These are phyloP conservation scores for Berkeleyomyces basicola DNA, from an alignment of 2,329 filamentous ascomycete species.

Conservation along the genomic window DNA sequence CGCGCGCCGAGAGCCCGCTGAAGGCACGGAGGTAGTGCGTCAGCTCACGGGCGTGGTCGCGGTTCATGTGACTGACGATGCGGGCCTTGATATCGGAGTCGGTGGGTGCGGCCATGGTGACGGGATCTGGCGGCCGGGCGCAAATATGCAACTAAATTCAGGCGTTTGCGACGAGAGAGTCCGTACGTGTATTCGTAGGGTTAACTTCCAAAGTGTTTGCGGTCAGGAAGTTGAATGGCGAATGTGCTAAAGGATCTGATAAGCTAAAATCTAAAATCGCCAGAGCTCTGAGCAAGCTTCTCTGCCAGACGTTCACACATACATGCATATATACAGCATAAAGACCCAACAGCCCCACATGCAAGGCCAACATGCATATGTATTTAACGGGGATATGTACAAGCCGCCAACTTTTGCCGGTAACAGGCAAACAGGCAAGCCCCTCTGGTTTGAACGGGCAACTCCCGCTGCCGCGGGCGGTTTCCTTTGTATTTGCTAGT, in stretches of 20 bases:
- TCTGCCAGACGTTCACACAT: too few relatives aligned
- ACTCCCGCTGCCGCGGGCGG: neutral
- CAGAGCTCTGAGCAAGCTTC: neutral
- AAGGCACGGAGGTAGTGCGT: slow-evolving; percentile 36
- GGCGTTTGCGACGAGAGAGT: too few relatives aligned
- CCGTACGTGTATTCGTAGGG: neutral
- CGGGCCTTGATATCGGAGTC: slow-evolving; percentile 21
- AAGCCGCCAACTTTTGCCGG: neutral
- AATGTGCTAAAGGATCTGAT: neutral
- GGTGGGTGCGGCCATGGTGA: slow-evolving; percentile 8
- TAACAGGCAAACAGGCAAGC: neutral
- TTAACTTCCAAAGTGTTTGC: too few relatives aligned
- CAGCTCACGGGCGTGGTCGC: slow-evolving; percentile 60
- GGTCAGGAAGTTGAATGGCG: neutral
- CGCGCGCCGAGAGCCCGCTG: neutral
- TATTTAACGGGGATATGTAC: neutral
- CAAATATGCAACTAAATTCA: neutral
- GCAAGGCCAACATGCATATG: neutral
- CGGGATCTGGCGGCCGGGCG: neutral
- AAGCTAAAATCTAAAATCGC: neutral
- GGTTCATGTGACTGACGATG: slow-evolving; percentile 69
- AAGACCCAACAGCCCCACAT: neutral
- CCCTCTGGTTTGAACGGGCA: neutral
- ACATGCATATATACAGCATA: too few relatives aligned
- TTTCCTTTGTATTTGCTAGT: slow-evolving; percentile 8